Conservation (phyloP, 2,329 filamentous ascomycete species). For the Penicillium occitanis region DNA sequence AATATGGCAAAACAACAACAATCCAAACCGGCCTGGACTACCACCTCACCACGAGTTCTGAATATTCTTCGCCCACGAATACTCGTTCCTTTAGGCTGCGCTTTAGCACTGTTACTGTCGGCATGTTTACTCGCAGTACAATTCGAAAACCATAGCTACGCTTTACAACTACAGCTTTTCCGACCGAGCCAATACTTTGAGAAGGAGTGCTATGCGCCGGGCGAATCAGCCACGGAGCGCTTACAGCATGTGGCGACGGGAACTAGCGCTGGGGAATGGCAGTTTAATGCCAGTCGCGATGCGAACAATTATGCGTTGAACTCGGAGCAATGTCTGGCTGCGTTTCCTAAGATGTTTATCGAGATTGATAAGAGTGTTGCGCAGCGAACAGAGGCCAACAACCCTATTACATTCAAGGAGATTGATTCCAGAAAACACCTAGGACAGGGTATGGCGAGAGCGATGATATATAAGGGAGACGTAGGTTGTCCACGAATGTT, state of each 20-base stretch:
- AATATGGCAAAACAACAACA: conserved; percentile 10
- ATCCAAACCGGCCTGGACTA: conserved; percentile 13
- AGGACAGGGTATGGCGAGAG: conserved; percentile 40
- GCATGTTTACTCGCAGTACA: conserved; percentile 15
- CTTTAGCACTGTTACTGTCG: conserved; percentile 3
- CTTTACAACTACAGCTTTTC: conserved; percentile 19
- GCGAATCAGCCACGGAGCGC: conserved; percentile 10
- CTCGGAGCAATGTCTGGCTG: conserved; percentile 37
- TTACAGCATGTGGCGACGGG: conserved; percentile 1
- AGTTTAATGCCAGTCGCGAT: conserved; percentile 36
- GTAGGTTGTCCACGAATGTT: conserved; percentile 24
- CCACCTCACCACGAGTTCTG: conserved; percentile 10
- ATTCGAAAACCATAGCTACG: conserved; percentile 19
- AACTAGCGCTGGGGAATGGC: conserved; percentile 27
- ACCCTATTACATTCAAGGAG: conserved; percentile 36
- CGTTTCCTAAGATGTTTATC: conserved; percentile 42
- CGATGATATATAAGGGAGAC: conserved; percentile 38
- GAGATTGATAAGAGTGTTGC: conserved; percentile 38
- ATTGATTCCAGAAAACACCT: conserved; percentile 32
- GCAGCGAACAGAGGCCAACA: conserved; percentile 25
- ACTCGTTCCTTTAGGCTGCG: conserved; percentile 9
- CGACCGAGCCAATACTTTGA: conserved; percentile 20
- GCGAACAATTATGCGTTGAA: conserved; percentile 40
- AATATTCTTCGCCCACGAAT: conserved; percentile 12
- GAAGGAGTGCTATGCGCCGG: conserved; percentile 17